phyloP scores from a whole-genome alignment of 805 yeast genomes.

The Candida awuae region DNA sequence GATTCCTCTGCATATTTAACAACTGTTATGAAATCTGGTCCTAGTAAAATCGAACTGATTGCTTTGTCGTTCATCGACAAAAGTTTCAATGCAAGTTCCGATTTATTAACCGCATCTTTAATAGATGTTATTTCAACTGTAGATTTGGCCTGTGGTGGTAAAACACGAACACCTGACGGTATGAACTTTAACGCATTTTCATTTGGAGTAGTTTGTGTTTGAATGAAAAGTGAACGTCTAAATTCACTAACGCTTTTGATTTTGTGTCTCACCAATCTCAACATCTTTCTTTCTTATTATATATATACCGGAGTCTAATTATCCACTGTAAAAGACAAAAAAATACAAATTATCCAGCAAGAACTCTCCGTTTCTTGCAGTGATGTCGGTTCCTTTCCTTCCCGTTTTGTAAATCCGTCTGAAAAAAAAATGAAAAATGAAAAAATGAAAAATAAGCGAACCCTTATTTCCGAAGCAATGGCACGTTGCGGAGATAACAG shows the following conservation, averaged over 20 bases:
- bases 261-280: too few species aligned
- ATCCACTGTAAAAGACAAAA: too few species aligned
- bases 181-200: conserved; percentile 78
- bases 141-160: conserved; percentile 44
- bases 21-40: conserved; percentile 75
- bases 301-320: too few species aligned
- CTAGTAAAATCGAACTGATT: conserved; percentile 67
- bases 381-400: neutral
- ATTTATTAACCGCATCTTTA: conserved; percentile 56
- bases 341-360: too few species aligned
- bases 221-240: conserved; percentile 46
- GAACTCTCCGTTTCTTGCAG: too few species aligned
- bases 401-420: neutral
- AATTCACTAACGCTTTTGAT: neutral
- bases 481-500: too few species aligned
- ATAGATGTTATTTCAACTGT: conserved; percentile 70
- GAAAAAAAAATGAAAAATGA: too few species aligned
- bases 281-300: too few species aligned
- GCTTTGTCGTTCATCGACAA: conserved; percentile 62
- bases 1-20: conserved; percentile 47
- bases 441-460: too few species aligned
- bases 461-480: neutral
- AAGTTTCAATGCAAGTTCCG: conserved; percentile 71
- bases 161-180: conserved; percentile 54
- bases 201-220: conserved; percentile 80